Evolutionary conservation across 2,329 filamentous ascomycete species (phyloP), one percentile per base, ranked within the genome.

Genomic region (Alternaria ventricosa): DNA sequence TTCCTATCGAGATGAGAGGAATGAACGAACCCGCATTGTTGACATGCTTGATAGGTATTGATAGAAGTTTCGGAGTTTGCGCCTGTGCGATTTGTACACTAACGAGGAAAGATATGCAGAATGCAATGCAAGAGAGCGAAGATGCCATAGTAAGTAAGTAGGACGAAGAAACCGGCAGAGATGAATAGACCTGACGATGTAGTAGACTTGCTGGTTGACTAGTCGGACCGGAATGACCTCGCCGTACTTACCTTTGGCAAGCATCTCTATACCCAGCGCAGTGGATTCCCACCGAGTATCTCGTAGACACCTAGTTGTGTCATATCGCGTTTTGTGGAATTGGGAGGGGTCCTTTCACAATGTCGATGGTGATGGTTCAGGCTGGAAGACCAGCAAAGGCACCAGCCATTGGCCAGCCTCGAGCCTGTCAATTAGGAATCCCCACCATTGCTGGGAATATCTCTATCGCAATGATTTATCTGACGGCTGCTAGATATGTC

Each of bases 61-160:
- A 49, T n/a, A 49, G 3, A 11, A 49, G 46, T 18, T 49, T 49
- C 23, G n/a, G 46, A n/a, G n/a, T 45, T 45, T 45, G 43, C 43
- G 43, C 43, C 43, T 6, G 43, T 22, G 43, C 43, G 15, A 50
- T 6, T 12, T 50, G 46, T n/a, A 27, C n/a, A 12, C 27, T 13
- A 13, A 25, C 1, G 9, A 50, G n/a, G 28, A 28, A 6, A 27
- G 11, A 50, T 50, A 30, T 50, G 27, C 7, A 50, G 2, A 50
- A 50, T 10, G 10, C 8, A n/a, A 50, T 25, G 4, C 25, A 18
- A 50, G 18, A 13, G n/a, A 30, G 18, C 18, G 6, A 25, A 20
- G 27, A 25, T 30, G 27, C n/a, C 47, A 51, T 51, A 6, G 18
- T 20, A 27, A 51, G 20, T 20, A 9, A 22, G 11, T 51, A 6